Evolutionary conservation across 2,329 filamentous ascomycete genomes (phyloP).

Genomic region (Pseudopyrenochaeta lycopersici): DNA sequence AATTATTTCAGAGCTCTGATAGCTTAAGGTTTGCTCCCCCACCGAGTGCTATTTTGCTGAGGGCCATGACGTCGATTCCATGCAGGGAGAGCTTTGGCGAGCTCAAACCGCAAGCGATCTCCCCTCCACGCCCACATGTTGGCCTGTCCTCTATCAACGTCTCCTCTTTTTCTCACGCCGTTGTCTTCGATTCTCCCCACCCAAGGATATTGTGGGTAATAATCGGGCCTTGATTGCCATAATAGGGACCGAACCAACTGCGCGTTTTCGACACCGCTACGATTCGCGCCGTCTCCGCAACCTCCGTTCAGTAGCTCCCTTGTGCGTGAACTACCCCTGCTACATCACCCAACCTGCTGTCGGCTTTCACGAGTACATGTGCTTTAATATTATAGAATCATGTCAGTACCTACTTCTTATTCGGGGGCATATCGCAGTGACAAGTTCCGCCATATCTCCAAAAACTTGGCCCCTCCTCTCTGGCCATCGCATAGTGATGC

Average conservation of each 20-base stretch:
- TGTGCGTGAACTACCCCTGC: no score
- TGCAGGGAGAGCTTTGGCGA: constrained; percentile 35
- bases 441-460: no score
- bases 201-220: constrained; percentile 24
- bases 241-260: background rate
- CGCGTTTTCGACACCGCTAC: background rate
- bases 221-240: constrained; percentile 1
- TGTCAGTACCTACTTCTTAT: constrained; percentile 1
- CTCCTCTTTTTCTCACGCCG: constrained; percentile 31
- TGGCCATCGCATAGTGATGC: constrained; percentile 10
- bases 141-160: constrained; percentile 15
- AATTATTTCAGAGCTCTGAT: constrained; percentile 15
- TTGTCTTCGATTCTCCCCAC: constrained; percentile 24
- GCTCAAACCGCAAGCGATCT: constrained; percentile 13
- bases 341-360: no score
- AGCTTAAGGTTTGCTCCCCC: constrained; percentile 27
- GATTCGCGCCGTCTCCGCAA: background rate
- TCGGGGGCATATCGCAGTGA: no score
- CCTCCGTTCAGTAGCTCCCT: no score
- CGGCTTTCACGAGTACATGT: no score
- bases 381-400: background rate
- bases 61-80: constrained; percentile 35
- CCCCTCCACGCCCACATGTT: constrained; percentile 12
- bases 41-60: constrained; percentile 22
- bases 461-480: background rate